Base-by-base conservation (phyloP, 768 basidiomycete genomes). In the Xanthoconium stramineum region DNA sequence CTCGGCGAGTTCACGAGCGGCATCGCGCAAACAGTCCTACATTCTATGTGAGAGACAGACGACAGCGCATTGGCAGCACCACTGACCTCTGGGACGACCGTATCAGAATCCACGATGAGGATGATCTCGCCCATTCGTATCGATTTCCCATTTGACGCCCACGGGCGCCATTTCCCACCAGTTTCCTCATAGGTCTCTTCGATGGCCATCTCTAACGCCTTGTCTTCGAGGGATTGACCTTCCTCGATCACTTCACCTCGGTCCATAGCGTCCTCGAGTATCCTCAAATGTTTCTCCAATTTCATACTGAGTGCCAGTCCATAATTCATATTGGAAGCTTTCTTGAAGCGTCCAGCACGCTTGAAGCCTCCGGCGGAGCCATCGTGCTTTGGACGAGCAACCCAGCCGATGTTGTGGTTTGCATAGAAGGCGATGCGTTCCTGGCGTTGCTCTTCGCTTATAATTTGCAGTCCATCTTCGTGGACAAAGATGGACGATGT, bases 291-390 rank as follows among this genome's bases (percentile, higher is more conserved):
- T 20, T 59, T 61, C 50, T 71, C 69, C 44, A 71, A 49, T 35
- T 75, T 72, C 19, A 79, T 68, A 1, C 75, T 76, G 3, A 81
- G 61, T 17, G 70, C 74, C 19, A 80, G 69, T 4, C 83, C 91
- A 64, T 88, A 93, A 68, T 94, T 95, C 87, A 94, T 87, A 71
- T 96, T 96, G 33, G 85, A 86, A 2, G 92, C 91, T 71, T 96
- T 96, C 78, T 96, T 95, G 83, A 96, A 96, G 14, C 92, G 81
- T 15, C 93, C 92, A 0, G 87, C 69, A 33, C 76, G 72, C 19
- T 70, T 74, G 50, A 69, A 71, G 6, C 67, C 71, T 5, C 29
- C 53, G 0, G 67, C 65, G 1, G 64, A 28, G 4, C 44, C 17
- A 6, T 67, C 65, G 1, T 85, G 83, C 61, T 74, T 74, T 0